These are phyloP conservation scores for Aspergillus sojae DNA, from an alignment of 2,329 filamentous ascomycete genomes.

Conservation along the genomic window DNA sequence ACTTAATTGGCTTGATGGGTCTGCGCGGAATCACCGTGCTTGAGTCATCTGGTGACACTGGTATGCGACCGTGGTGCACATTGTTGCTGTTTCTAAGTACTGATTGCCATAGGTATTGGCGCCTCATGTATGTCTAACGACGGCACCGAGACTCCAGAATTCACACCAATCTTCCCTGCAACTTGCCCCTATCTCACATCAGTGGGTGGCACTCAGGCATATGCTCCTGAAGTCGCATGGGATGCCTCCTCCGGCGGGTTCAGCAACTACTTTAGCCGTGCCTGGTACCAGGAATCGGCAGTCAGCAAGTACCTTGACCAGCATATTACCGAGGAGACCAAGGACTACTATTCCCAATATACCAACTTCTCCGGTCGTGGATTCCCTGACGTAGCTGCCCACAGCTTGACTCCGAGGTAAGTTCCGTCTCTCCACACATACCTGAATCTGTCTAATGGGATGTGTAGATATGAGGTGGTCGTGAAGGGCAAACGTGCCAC, in stretches of 20 bases:
- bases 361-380: slow-evolving; percentile 53
- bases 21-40: slow-evolving; percentile 68
- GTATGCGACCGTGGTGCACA: slow-evolving; percentile 42
- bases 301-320: slow-evolving; percentile 49
- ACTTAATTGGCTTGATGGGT: slow-evolving; percentile 67
- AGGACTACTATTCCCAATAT: slow-evolving; percentile 47
- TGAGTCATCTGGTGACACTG: slow-evolving; percentile 61
- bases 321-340: slow-evolving; percentile 28
- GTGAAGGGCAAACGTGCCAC: neutral
- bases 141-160: slow-evolving; percentile 50
- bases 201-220: slow-evolving; percentile 62
- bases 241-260: slow-evolving; percentile 53
- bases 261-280: slow-evolving; percentile 53
- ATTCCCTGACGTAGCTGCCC: slow-evolving; percentile 62
- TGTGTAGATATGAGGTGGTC: neutral
- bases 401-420: slow-evolving; percentile 53
- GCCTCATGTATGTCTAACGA: neutral
- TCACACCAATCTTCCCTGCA: slow-evolving; percentile 66
- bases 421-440: slow-evolving; percentile 35
- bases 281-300: slow-evolving; percentile 50
- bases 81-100: neutral
- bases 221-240: slow-evolving; percentile 53
- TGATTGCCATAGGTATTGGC: neutral
- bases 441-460: neutral
- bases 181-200: slow-evolving; percentile 70